These are phyloP conservation scores for Dactylellina haptotyla DNA, from an alignment of 2,329 filamentous ascomycete genomes.

Conservation along the genomic window DNA sequence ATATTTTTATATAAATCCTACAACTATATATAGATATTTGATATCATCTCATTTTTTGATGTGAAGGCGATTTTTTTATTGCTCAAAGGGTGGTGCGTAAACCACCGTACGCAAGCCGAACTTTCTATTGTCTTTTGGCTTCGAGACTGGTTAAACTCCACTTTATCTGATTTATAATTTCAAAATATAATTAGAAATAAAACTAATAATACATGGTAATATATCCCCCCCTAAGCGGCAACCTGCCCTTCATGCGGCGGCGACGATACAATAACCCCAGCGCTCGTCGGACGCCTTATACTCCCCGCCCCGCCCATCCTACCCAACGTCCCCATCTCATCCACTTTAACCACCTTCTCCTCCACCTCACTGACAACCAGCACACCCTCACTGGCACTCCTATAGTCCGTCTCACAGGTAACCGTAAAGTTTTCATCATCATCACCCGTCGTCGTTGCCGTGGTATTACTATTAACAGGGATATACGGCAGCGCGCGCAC, in stretches of 20 bases:
- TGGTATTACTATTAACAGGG: slow-evolving; percentile 58
- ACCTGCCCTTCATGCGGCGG: slow-evolving; percentile 26
- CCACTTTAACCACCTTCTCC: slow-evolving; percentile 45
- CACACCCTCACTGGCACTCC: slow-evolving; percentile 80
- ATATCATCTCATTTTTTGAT: too few relatives aligned
- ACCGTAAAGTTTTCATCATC: slow-evolving; percentile 59
- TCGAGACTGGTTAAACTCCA: too few relatives aligned
- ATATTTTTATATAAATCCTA: too few relatives aligned
- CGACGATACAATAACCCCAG: not conserved
- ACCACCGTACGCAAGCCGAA: too few relatives aligned
- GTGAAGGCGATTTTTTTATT: too few relatives aligned
- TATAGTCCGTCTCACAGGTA: slow-evolving; percentile 80
- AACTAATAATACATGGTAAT: not conserved
- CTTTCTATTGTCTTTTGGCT: too few relatives aligned
- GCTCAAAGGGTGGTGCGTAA: too few relatives aligned
- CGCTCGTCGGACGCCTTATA: slow-evolving; percentile 41
- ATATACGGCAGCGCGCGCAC: slow-evolving; percentile 71
- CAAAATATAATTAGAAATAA: not conserved
- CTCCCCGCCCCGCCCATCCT: slow-evolving; percentile 38
- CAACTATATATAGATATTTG: too few relatives aligned
- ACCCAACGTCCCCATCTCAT: slow-evolving; percentile 34
- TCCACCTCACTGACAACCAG: slow-evolving; percentile 75
- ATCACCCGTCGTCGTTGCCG: slow-evolving; percentile 54
- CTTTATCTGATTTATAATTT: too few relatives aligned
- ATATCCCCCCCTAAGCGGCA: not conserved